phyloP scores from a whole-genome alignment of 2,329 filamentous ascomycete species.

The Stagonosporopsis tanaceti region DNA sequence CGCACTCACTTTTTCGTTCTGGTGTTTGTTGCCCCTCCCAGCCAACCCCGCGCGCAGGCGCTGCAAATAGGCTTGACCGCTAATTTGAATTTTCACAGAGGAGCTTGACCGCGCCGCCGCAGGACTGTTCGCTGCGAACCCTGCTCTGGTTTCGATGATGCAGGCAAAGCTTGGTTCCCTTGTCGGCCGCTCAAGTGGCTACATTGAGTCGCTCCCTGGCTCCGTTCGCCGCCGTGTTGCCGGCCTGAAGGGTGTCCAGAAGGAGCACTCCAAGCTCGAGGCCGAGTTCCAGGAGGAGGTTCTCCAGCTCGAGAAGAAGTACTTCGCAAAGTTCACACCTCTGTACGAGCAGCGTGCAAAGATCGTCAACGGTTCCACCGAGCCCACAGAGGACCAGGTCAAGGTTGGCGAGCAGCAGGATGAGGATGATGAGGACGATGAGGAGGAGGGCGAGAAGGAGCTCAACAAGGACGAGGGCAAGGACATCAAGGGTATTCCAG shows the following conservation, averaged over 20 bases:
- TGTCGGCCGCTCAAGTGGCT: conserved; percentile 93
- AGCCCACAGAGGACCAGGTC: conserved; percentile 88
- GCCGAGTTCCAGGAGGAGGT: conserved; percentile 99
- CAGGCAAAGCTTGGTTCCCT: conserved; percentile 94
- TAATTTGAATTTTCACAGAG: conserved; percentile 67
- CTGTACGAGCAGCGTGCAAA: conserved; percentile 93
- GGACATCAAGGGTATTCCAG: conserved; percentile 82
- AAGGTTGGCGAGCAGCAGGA: conserved; percentile 83
- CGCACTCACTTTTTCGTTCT: conserved; percentile 16
- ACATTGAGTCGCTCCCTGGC: conserved; percentile 92
- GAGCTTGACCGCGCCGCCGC: conserved; percentile 89
- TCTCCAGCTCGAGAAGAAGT: conserved; percentile 98
- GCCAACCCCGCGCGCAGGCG: conserved; percentile 35
- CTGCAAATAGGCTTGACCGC: conserved; percentile 43
- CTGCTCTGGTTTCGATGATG: conserved; percentile 94
- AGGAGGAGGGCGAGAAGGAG: conserved; percentile 61
- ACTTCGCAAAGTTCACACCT: conserved; percentile 97
- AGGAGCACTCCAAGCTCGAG: conserved; percentile 98
- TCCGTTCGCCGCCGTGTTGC: conserved; percentile 92
- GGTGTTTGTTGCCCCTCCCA: conserved; percentile 33
- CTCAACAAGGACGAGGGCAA: conserved; percentile 65
- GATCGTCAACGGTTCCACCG: conserved; percentile 86
- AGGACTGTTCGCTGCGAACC: conserved; percentile 94
- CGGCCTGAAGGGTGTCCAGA: conserved; percentile 96
- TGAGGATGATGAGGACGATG: conserved; percentile 69